Conservation (phyloP, 495 filamentous ascomycete species). For the Hypoxylon lenormandii region DNA sequence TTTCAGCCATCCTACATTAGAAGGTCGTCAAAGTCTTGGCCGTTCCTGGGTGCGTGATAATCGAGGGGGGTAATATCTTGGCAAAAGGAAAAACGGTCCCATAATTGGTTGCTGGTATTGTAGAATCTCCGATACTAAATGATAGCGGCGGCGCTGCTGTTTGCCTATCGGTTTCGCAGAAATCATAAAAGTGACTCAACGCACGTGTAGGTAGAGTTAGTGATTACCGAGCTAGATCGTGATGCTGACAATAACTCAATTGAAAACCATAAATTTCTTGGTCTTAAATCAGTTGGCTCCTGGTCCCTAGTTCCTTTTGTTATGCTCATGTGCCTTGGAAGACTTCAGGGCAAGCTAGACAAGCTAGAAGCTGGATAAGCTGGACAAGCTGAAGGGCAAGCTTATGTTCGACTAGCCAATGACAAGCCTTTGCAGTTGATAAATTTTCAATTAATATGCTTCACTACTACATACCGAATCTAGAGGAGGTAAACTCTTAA, state of each 20-base stretch:
- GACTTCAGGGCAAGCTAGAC: not conserved
- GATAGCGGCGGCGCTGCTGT: conserved; percentile 23
- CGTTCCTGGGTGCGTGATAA: conserved; percentile 14
- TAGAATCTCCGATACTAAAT: conserved; percentile 28
- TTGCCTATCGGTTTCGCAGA: conserved; percentile 14
- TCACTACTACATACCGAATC: conserved; percentile 17
- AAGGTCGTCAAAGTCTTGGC: conserved; percentile 43
- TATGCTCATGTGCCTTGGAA: not conserved
- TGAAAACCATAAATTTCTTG: not conserved
- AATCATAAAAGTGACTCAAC: conserved; percentile 30
- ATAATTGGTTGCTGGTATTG: conserved; percentile 29
- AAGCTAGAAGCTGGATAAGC: not conserved
- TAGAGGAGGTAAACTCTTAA: not conserved
- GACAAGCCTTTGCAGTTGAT: not conserved
- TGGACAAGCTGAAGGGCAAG: too few species aligned
- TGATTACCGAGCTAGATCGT: not conserved
- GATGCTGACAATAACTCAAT: not conserved
- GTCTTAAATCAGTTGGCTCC: not conserved
- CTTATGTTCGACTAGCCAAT: not conserved
- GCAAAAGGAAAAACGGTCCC: conserved; percentile 12
- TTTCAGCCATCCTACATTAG: conserved; percentile 30
- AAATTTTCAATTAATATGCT: conserved; percentile 11
- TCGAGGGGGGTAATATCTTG: conserved; percentile 29
- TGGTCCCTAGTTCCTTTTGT: conserved; percentile 5
- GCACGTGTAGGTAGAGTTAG: conserved; percentile 23